These are phyloP conservation scores for Coemansia sp. DNA, from an alignment of 192 early-diverging fungal species.

Conservation along the genomic window DNA sequence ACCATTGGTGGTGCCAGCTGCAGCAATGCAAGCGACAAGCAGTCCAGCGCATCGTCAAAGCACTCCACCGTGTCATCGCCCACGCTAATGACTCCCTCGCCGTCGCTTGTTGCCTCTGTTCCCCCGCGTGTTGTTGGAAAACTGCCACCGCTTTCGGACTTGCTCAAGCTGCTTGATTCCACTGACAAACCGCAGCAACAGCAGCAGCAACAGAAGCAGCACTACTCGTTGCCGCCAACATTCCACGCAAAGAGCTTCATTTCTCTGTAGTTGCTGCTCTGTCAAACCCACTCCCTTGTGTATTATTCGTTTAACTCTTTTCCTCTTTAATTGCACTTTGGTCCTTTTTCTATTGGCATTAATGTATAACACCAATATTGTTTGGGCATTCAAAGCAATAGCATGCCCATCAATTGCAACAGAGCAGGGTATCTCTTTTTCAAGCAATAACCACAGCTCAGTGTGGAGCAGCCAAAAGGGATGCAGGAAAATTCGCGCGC, in stretches of 20 bases:
- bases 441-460: too few species aligned
- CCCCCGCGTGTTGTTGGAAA: constrained; percentile 12
- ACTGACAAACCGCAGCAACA: constrained; percentile 7
- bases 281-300: background rate
- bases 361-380: too few species aligned
- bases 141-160: constrained; percentile 37
- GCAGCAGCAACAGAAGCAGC: constrained; percentile 3
- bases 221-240: background rate
- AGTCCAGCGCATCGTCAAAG: constrained; percentile 12
- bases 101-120: constrained; percentile 13
- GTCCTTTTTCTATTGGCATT: background rate
- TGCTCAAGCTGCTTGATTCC: constrained; percentile 30
- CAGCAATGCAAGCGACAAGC: background rate
- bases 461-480: too few species aligned
- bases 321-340: too few species aligned
- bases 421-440: too few species aligned
- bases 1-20: background rate
- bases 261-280: background rate
- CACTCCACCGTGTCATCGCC: constrained; percentile 22
- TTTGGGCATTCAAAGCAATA: too few species aligned
- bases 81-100: constrained; percentile 20
- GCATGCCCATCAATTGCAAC: too few species aligned
- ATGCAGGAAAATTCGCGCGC: background rate
- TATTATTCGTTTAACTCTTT: background rate
- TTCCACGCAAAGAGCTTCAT: constrained; percentile 2